Percentiles rank a stretch among this genome's conserved stretches.
Conservation (phyloP, 345 rosid species). For the Crucihimalaya himalaica region DNA sequence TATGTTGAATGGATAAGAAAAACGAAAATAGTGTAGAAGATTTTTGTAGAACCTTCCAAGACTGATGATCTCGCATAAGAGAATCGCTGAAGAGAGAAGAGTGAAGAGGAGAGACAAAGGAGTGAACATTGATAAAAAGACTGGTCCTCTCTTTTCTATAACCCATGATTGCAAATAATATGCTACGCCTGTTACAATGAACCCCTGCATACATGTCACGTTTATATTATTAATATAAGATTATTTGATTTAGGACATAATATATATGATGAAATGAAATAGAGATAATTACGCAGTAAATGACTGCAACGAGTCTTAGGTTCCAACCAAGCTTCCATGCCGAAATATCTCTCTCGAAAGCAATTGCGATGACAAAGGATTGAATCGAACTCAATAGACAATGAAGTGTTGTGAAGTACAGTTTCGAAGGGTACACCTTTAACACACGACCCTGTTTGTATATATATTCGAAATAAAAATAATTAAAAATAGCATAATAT, state of each 20-base stretch:
- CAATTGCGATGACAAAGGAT: slow-evolving; percentile 71
- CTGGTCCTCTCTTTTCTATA: slow-evolving; percentile 89
- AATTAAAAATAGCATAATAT: background rate
- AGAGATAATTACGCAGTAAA: slow-evolving; percentile 64
- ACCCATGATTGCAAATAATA: slow-evolving; percentile 92
- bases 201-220: slow-evolving; percentile 55
- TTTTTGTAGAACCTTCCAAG: slow-evolving; percentile 66
- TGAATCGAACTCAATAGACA: slow-evolving; percentile 78
- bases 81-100: slow-evolving; percentile 57
- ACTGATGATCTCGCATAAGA: slow-evolving; percentile 60
- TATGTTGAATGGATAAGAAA: background rate
- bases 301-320: slow-evolving; percentile 68
- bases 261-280: background rate
- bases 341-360: slow-evolving; percentile 64
- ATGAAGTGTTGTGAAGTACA: slow-evolving; percentile 75
- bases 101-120: slow-evolving; percentile 76
- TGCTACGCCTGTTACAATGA: slow-evolving; percentile 83
- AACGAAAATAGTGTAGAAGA: background rate
- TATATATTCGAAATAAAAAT: background rate
- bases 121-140: slow-evolving; percentile 85
- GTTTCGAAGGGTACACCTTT: slow-evolving; percentile 78
- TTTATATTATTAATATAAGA: background rate
- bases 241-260: background rate
- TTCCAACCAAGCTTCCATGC: slow-evolving; percentile 90
- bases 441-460: slow-evolving; percentile 55